Conservation (phyloP, 345 rosid species). For the Pistacia atlantica region DNA sequence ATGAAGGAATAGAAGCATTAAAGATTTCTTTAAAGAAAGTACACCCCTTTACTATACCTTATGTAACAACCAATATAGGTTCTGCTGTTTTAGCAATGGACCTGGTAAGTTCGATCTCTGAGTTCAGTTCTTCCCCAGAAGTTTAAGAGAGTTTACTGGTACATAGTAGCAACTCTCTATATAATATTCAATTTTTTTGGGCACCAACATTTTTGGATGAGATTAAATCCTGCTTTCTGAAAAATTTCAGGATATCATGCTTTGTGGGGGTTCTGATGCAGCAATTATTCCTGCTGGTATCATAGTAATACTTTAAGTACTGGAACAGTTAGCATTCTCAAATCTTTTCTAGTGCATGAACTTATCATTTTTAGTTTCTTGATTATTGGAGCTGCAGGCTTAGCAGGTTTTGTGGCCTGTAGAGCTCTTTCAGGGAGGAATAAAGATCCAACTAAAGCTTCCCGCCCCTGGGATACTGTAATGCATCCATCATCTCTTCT, state of each 20-base stretch:
- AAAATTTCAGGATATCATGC: slow-evolving; percentile 52
- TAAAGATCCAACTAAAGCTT: slow-evolving; percentile 59
- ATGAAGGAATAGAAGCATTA: slow-evolving; percentile 51
- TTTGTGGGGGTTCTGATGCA: slow-evolving; percentile 66
- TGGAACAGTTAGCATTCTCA: too few relatives aligned
- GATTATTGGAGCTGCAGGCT: slow-evolving; percentile 31
- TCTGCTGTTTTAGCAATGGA: slow-evolving; percentile 65
- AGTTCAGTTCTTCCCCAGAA: too few relatives aligned
- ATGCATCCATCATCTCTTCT: background rate
- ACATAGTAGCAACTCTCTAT: too few relatives aligned
- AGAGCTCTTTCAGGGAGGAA: slow-evolving; percentile 55
- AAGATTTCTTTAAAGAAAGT: slow-evolving; percentile 50
- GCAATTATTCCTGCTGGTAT: slow-evolving; percentile 53
- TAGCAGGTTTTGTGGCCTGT: slow-evolving; percentile 63
- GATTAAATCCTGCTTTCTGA: too few relatives aligned
- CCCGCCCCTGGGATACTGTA: slow-evolving; percentile 67
- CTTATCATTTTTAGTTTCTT: background rate
- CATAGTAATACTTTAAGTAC: background rate
- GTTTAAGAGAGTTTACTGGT: too few relatives aligned
- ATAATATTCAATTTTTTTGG: too few relatives aligned
- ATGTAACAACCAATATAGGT: slow-evolving; percentile 57
- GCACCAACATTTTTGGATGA: too few relatives aligned
- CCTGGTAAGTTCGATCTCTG: slow-evolving; percentile 31
- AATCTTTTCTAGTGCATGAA: background rate
- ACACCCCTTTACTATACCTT: slow-evolving; percentile 60